Percentiles rank a stretch among this genome's conserved stretches.
Evolutionary conservation across 768 basidiomycete species (phyloP).

Genomic region (Termitomyces sp.): DNA sequence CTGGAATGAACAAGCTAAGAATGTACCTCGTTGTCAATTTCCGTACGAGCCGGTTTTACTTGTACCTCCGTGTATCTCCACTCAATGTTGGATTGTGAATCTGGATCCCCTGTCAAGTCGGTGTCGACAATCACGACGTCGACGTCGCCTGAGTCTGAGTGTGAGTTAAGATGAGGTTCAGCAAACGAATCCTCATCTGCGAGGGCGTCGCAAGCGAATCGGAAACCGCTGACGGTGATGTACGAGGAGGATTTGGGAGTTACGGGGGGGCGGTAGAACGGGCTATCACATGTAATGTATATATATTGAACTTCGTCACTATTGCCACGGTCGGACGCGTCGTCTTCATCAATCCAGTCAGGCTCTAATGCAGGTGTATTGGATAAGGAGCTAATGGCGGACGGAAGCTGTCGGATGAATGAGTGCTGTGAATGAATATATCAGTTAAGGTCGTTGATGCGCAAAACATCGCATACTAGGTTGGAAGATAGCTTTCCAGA

Average conservation of each 20-base stretch:
- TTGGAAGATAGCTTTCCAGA: background rate
- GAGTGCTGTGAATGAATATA: background rate
- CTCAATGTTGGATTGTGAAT: background rate
- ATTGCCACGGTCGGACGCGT: slow-evolving; percentile 4
- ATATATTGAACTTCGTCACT: slow-evolving; percentile 29
- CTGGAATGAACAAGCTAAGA: background rate
- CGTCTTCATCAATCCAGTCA: slow-evolving; percentile 12
- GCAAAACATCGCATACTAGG: background rate
- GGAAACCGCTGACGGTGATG: slow-evolving; percentile 22
- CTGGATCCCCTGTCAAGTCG: background rate
- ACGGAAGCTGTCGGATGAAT: slow-evolving; percentile 2
- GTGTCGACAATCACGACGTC: slow-evolving; percentile 5
- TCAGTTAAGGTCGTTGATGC: background rate
- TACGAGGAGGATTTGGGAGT: slow-evolving; percentile 21
- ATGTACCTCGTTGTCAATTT: background rate
- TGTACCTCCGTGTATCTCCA: slow-evolving; percentile 3
- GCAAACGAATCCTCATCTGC: slow-evolving; percentile 17
- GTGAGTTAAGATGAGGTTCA: slow-evolving; percentile 1
- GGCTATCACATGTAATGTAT: slow-evolving; percentile 30
- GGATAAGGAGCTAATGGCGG: slow-evolving; percentile 5
- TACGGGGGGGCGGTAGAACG: slow-evolving; percentile 27
- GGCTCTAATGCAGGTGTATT: slow-evolving; percentile 15
- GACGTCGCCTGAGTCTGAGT: background rate
- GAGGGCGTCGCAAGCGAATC: slow-evolving; percentile 19
- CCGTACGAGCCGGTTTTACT: background rate